Evolutionary conservation across 371 early-diverging fungal species (phyloP).

Genomic region (Entomophthora muscae): DNA sequence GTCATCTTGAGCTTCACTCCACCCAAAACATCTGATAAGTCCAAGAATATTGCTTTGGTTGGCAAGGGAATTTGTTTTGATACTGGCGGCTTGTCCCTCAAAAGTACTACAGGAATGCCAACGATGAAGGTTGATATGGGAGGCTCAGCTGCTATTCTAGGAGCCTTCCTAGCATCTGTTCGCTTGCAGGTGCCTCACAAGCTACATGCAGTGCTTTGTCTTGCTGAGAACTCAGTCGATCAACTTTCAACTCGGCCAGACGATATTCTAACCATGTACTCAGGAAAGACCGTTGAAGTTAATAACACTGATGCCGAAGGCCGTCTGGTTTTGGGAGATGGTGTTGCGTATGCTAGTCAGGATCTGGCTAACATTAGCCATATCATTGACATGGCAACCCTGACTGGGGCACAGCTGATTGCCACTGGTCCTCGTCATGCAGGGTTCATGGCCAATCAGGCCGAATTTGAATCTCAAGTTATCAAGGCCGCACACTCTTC

Average conservation of each 20-base stretch:
- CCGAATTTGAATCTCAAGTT: constrained; percentile 3
- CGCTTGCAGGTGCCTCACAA: not conserved
- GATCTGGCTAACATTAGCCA: constrained; percentile 2
- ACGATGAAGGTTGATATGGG: constrained; percentile 10
- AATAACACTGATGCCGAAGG: constrained; percentile 12
- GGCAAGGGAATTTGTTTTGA: constrained; percentile 12
- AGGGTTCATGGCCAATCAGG: constrained; percentile 8
- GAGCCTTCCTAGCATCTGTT: constrained; percentile 5
- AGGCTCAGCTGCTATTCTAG: constrained; percentile 7
- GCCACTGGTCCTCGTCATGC: constrained; percentile 5
- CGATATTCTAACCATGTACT: not conserved
- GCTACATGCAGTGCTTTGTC: constrained; percentile 6
- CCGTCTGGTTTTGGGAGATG: constrained; percentile 10
- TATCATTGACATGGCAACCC: constrained; percentile 10
- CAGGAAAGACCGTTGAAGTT: constrained; percentile 9
- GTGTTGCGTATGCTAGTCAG: constrained; percentile 9
- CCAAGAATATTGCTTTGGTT: constrained; percentile 8
- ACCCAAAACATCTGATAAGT: not conserved
- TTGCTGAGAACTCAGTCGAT: constrained; percentile 8
- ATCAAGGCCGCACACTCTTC: constrained; percentile 10
- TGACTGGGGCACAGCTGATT: constrained; percentile 9
- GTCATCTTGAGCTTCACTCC: not conserved
- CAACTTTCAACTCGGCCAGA: constrained; percentile 9
- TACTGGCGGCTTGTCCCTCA: constrained; percentile 10
- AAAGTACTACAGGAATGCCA: constrained; percentile 6